phyloP scores from a whole-genome alignment of 352 stramenopile species.

The Thalassiosira pacifica region DNA sequence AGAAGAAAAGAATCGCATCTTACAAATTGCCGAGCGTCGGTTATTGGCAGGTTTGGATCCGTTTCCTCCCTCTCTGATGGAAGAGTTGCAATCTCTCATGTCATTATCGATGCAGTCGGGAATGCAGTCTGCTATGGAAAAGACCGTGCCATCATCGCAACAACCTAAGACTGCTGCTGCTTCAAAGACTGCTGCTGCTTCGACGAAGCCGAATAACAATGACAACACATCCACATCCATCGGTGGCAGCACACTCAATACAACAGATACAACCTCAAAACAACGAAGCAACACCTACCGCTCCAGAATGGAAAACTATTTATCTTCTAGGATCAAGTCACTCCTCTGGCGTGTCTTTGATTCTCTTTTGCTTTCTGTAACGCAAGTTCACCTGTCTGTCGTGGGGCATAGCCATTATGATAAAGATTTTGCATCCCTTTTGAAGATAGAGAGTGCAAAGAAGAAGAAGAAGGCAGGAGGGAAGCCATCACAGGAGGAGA shows the following conservation, averaged over 20 bases:
- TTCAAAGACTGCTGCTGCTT: not conserved
- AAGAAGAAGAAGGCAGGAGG: slow-evolving; percentile 1
- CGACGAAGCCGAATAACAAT: not conserved
- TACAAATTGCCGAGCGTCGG: slow-evolving; percentile 64
- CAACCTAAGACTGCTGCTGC: slow-evolving; percentile 1
- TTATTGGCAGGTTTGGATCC: slow-evolving; percentile 64
- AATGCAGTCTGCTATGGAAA: slow-evolving; percentile 3
- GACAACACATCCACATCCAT: not conserved
- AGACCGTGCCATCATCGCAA: slow-evolving; percentile 10
- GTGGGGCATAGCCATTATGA: slow-evolving; percentile 67
- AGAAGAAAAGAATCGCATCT: slow-evolving; percentile 65
- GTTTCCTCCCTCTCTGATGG: slow-evolving; percentile 54
- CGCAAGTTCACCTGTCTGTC: slow-evolving; percentile 54
- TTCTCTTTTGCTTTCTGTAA: slow-evolving; percentile 62
- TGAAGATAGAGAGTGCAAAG: slow-evolving; percentile 9
- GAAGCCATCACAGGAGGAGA: not conserved
- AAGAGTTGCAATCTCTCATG: slow-evolving; percentile 53
- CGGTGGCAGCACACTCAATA: not conserved
- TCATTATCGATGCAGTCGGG: slow-evolving; percentile 43
- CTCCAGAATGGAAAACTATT: slow-evolving; percentile 61
- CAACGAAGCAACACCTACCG: slow-evolving; percentile 18
- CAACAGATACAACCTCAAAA: slow-evolving; percentile 11
- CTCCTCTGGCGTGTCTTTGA: slow-evolving; percentile 66
- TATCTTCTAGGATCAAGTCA: slow-evolving; percentile 61
- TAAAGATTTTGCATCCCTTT: slow-evolving; percentile 44